These are phyloP conservation scores for Penicillium sp. DNA, from an alignment of 2,329 filamentous ascomycete species.

Conservation along the genomic window DNA sequence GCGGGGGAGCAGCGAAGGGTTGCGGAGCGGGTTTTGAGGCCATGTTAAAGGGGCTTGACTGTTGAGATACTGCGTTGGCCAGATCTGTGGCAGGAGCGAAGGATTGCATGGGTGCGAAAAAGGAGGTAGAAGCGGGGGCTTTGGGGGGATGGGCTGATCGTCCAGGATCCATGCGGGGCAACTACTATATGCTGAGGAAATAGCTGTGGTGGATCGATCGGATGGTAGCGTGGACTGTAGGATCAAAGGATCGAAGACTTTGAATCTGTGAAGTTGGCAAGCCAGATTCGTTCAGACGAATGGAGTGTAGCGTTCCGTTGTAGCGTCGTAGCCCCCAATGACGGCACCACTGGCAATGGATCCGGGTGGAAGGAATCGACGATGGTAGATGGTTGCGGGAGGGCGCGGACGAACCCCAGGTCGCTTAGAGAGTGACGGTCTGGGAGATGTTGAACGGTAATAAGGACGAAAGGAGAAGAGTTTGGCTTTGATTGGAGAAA, in stretches of 20 bases:
- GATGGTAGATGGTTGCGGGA: background rate
- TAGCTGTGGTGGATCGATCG: background rate
- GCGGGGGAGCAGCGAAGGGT: conserved; percentile 12
- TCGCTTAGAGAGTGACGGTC: background rate
- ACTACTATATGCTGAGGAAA: background rate
- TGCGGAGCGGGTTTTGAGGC: conserved; percentile 14
- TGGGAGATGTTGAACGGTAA: background rate
- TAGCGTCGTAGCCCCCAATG: conserved; percentile 9
- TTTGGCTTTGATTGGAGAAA: background rate
- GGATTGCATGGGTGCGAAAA: conserved; percentile 9
- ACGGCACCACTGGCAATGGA: conserved; percentile 11
- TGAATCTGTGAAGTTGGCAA: background rate
- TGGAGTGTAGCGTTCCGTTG: background rate
- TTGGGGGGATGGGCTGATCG: conserved; percentile 18
- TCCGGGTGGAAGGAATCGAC: conserved; percentile 2
- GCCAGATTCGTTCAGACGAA: conserved; percentile 7
- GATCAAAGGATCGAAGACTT: background rate
- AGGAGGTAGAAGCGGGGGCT: conserved; percentile 11
- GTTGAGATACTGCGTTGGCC: conserved; percentile 8
- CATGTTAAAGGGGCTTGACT: conserved; percentile 11
- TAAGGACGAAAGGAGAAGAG: background rate
- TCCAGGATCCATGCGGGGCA: conserved; percentile 19
- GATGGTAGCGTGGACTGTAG: background rate
- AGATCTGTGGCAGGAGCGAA: conserved; percentile 10
- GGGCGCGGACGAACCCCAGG: background rate